phyloP scores from a whole-genome alignment of 2,329 filamentous ascomycete genomes.

The Alternaria tenuissima region DNA sequence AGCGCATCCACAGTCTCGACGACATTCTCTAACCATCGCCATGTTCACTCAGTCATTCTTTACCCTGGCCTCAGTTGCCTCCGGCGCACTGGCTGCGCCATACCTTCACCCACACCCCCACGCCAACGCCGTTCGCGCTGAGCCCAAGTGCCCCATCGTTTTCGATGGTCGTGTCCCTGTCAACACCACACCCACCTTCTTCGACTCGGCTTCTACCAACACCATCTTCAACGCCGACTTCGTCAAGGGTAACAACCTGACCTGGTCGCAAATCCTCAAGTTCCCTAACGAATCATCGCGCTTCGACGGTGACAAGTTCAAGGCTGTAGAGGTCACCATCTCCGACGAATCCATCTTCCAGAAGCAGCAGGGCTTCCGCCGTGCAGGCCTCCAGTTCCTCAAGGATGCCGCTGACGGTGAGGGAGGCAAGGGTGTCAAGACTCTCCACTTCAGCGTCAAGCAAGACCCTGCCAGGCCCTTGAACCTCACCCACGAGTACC shows the following conservation, averaged over 20 bases:
- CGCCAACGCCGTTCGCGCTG: constrained; percentile 4
- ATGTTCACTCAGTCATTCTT: constrained; percentile 39
- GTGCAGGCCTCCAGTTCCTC: constrained; percentile 64
- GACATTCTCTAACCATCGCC: constrained; percentile 8
- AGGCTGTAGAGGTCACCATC: constrained; percentile 64
- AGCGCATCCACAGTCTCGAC: constrained; percentile 13
- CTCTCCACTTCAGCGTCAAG: constrained; percentile 67
- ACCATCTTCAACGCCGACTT: constrained; percentile 61
- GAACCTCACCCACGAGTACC: constrained; percentile 69
- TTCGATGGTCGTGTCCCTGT: constrained; percentile 49
- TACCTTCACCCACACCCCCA: constrained; percentile 3
- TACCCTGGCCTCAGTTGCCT: constrained; percentile 31
- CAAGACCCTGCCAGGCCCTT: constrained; percentile 62
- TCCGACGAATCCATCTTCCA: constrained; percentile 67
- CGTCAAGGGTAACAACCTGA: constrained; percentile 63
- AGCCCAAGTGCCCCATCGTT: constrained; percentile 47
- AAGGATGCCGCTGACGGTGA: constrained; percentile 61
- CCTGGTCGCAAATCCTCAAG: constrained; percentile 61
- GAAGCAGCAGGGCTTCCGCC: constrained; percentile 68
- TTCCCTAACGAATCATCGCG: constrained; percentile 57
- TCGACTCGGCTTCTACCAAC: constrained; percentile 46
- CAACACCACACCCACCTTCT: constrained; percentile 34
- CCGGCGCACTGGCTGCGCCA: constrained; percentile 39
- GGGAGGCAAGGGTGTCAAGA: constrained; percentile 65
- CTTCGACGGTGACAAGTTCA: constrained; percentile 56